Evolutionary conservation across 1,139 yeast genomes (phyloP).

Genomic region (Suhomyces bribrorum): DNA sequence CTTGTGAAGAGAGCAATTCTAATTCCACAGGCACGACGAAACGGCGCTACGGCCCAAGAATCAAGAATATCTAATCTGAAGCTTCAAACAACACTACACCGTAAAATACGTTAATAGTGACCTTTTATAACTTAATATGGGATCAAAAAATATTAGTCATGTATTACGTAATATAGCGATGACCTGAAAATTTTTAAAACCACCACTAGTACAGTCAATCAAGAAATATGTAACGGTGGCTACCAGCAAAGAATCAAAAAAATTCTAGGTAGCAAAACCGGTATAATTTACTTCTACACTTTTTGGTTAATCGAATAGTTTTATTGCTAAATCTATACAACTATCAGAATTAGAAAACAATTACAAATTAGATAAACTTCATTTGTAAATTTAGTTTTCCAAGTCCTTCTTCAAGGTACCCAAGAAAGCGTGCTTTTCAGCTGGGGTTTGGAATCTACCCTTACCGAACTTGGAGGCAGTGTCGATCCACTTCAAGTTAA

Average conservation of each 20-base stretch:
- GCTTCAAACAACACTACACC: too few species aligned
- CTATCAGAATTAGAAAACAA: neutral
- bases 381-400: slow-evolving; percentile 26
- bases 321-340: slow-evolving; percentile 10
- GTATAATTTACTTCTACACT: slow-evolving; percentile 3
- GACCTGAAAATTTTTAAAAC: neutral
- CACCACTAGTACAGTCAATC: slow-evolving; percentile 1
- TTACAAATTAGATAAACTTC: too few species aligned
- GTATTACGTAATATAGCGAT: neutral
- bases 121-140: too few species aligned
- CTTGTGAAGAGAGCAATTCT: too few species aligned
- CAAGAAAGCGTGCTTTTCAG: slow-evolving; percentile 99
- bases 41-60: too few species aligned
- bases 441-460: slow-evolving; percentile 99
- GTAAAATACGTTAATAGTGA: too few species aligned
- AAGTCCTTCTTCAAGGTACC: slow-evolving; percentile 99
- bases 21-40: too few species aligned
- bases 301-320: slow-evolving; percentile 5
- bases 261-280: too few species aligned
- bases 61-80: too few species aligned
- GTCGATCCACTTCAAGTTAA: slow-evolving; percentile 98
- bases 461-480: slow-evolving; percentile 99
- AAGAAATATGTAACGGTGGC: too few species aligned
- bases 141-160: neutral
- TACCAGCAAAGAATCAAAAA: too few species aligned